Percentiles rank a stretch among this genome's conserved stretches.
These are phyloP conservation scores for Hortaea werneckii DNA, from an alignment of 2,329 filamentous ascomycete species.

Conservation along the genomic window DNA sequence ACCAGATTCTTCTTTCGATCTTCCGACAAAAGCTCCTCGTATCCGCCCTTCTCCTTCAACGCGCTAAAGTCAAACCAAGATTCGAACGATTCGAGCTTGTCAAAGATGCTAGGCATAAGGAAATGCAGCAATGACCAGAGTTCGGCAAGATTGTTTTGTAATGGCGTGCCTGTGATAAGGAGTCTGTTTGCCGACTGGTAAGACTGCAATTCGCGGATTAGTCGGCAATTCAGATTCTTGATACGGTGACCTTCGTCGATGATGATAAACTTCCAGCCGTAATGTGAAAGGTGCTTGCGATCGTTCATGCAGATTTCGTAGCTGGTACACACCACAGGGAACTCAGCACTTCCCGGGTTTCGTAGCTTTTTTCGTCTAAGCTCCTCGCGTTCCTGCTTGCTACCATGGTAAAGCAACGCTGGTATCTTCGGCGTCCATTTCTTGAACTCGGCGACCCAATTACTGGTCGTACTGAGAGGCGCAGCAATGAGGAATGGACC, in stretches of 20 bases:
- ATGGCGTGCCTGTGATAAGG: slow-evolving; percentile 84
- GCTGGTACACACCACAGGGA: slow-evolving; percentile 86
- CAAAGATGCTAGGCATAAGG: slow-evolving; percentile 82
- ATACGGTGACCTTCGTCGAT: slow-evolving; percentile 95
- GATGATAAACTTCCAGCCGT: slow-evolving; percentile 96
- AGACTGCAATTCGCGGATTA: slow-evolving; percentile 78
- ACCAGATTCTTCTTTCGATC: slow-evolving; percentile 67
- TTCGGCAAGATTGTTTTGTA: slow-evolving; percentile 93
- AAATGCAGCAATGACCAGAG: slow-evolving; percentile 94
- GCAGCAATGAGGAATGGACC: slow-evolving; percentile 88
- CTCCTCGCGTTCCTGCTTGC: slow-evolving; percentile 62
- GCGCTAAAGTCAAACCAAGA: slow-evolving; percentile 96
- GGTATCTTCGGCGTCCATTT: slow-evolving; percentile 86
- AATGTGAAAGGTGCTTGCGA: slow-evolving; percentile 66
- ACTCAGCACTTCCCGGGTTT: slow-evolving; percentile 57
- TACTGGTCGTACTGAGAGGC: slow-evolving; percentile 81
- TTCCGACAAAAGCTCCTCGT: slow-evolving; percentile 69
- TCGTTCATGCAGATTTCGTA: slow-evolving; percentile 96
- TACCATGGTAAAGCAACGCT: slow-evolving; percentile 83
- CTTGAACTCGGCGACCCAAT: slow-evolving; percentile 91
- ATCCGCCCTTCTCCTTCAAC: slow-evolving; percentile 69
- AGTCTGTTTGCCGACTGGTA: slow-evolving; percentile 86
- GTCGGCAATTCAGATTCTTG: slow-evolving; percentile 89
- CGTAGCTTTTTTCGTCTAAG: slow-evolving; percentile 66
- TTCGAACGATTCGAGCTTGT: slow-evolving; percentile 85